Evolutionary conservation across 2,329 filamentous ascomycete species (phyloP).

Genomic region (Penicillium sp.): DNA sequence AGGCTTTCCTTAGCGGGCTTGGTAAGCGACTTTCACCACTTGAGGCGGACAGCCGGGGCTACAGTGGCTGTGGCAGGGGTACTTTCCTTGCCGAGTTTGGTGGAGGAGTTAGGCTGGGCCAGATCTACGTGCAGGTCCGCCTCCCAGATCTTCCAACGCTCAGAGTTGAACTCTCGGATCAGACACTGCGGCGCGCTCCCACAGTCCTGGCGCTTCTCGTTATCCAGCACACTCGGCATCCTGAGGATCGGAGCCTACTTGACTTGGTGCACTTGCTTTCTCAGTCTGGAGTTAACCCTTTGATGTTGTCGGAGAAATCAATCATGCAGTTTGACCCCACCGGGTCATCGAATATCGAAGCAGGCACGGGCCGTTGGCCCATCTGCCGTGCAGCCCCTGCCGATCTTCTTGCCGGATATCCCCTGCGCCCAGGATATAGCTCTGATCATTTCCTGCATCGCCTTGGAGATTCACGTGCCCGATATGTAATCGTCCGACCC

Average conservation of each 20-base stretch:
- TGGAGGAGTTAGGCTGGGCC: not conserved
- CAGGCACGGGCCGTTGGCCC: not conserved
- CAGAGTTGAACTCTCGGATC: not conserved
- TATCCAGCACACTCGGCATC: not conserved
- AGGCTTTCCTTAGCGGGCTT: not conserved
- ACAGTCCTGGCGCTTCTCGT: not conserved
- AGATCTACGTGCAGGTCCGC: slow-evolving; percentile 2
- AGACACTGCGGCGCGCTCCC: not conserved
- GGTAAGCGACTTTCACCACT: not conserved
- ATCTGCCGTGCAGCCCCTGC: not conserved
- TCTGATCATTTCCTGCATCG: not conserved
- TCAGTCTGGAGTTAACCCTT: not conserved
- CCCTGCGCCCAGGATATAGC: not conserved
- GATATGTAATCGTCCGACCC: not conserved
- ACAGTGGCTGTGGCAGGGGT: not conserved
- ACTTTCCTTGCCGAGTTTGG: not conserved
- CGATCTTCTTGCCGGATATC: not conserved
- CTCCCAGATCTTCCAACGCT: not conserved
- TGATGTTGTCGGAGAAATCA: not conserved
- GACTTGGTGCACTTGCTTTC: not conserved
- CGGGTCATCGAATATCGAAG: not conserved
- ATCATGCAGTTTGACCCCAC: not conserved
- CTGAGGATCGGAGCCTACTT: not conserved
- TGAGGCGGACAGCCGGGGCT: not conserved
- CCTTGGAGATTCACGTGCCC: not conserved